Conservation (phyloP, 306 rosid species). For the Geum urbanum region DNA sequence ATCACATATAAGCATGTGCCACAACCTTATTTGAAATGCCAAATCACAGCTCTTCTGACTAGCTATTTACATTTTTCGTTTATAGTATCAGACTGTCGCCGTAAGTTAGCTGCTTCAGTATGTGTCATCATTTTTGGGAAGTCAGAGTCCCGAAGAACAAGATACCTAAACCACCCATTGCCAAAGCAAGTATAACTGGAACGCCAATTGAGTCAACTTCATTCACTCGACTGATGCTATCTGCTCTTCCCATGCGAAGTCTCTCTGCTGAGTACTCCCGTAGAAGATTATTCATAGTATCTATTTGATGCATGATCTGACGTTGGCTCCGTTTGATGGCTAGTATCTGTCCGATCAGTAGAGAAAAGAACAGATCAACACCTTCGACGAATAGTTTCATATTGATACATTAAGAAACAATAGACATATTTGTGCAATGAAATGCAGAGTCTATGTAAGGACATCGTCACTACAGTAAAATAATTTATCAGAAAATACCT, state of each 20-base stretch:
- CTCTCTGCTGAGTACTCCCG: slow-evolving; percentile 62
- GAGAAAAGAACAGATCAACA: not conserved
- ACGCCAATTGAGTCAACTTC: slow-evolving; percentile 41
- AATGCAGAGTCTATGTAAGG: not conserved
- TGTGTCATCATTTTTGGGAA: slow-evolving; percentile 42
- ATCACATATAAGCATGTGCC: not conserved
- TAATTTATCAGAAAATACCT: slow-evolving; percentile 40
- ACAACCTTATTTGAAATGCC: not conserved
- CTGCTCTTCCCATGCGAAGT: slow-evolving; percentile 45
- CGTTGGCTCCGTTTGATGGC: slow-evolving; percentile 69
- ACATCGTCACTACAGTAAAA: not conserved
- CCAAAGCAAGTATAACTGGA: slow-evolving; percentile 61
- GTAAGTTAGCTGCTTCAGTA: slow-evolving; percentile 1
- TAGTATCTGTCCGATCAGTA: slow-evolving; percentile 40
- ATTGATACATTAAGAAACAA: not conserved
- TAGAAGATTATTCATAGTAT: slow-evolving; percentile 69
- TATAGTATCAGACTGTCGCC: not conserved
- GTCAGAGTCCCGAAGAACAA: slow-evolving; percentile 51
- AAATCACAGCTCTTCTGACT: not conserved
- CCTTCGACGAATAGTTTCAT: not conserved
- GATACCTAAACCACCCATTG: slow-evolving; percentile 64
- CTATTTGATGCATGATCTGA: slow-evolving; percentile 79
- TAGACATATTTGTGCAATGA: not conserved
- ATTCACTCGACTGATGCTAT: slow-evolving; percentile 35
- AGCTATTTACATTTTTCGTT: not conserved